Percentiles rank a stretch among this genome's conserved stretches.
phyloP scores from a whole-genome alignment of 257 asterid species.

The Jaltomata sinuosa region DNA sequence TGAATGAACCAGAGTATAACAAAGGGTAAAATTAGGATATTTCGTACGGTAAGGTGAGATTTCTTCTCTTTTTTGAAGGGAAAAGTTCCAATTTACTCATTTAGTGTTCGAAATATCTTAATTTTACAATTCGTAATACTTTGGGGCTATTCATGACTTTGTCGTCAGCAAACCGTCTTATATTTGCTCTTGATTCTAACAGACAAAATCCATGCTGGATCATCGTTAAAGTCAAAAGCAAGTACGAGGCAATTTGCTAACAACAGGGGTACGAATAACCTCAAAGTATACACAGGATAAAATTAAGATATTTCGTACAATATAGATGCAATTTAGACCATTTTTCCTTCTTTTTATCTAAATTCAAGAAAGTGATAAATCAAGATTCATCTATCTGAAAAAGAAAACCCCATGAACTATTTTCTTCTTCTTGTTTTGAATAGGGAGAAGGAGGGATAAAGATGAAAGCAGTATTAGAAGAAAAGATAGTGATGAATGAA shows the following conservation, averaged over 20 bases:
- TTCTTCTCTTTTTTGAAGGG: neutral
- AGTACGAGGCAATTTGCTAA: neutral
- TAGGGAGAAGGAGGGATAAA: conserved; percentile 41
- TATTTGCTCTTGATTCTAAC: neutral
- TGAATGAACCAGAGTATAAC: neutral
- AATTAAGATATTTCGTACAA: neutral
- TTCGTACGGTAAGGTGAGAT: neutral
- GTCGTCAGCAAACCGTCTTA: neutral
- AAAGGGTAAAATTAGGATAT: neutral
- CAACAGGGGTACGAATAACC: neutral
- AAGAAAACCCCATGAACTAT: neutral
- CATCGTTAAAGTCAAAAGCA: neutral
- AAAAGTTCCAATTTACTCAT: neutral
- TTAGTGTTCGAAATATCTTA: neutral
- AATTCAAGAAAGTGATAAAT: neutral
- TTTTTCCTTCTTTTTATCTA: neutral
- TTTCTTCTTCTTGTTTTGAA: neutral
- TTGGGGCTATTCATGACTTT: neutral
- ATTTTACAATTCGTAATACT: neutral
- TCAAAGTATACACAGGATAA: neutral
- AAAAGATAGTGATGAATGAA: conserved; percentile 1
- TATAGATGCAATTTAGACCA: neutral
- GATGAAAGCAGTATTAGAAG: conserved; percentile 66
- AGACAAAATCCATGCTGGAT: neutral
- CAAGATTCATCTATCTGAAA: neutral